Base-by-base conservation (phyloP, 495 filamentous ascomycete genomes). In the Lophium mytilinum region DNA sequence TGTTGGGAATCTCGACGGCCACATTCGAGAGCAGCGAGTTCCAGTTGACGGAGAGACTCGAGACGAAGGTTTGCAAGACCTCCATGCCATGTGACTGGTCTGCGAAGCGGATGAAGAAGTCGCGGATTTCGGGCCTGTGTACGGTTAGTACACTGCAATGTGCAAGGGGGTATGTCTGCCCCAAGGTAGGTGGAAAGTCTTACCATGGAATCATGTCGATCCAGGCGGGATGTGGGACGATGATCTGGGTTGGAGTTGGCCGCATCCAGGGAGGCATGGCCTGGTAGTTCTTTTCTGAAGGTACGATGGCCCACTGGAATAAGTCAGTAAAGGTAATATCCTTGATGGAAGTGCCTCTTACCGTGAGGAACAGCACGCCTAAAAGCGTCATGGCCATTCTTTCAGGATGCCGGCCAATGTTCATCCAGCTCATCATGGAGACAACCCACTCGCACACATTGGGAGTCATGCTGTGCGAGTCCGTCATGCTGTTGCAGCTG, bases 201-300 rank as follows among this genome's bases (percentile, higher is more conserved):
- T 39, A 56, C 53, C 53, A 56, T 21, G 53, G 41, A 14, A 56
- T 9, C 17, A 56, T 49, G 34, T 56, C 42, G 17, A 56, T 56
- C 53, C 53, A 56, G n/a, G 24, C 41, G 24, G 53, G 41, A 56
- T 56, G 53, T 3, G 53, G 53, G 1, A 49, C 42, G 19, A 47
- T 35, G 12, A 19, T 47, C 30, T 56, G 53, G 15, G n/a, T 36
- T 3, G 53, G 53, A 36, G 53, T 56, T 14, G 53, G 53, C 18
- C 37, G 33, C 53, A 56, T 56, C 24, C 53, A 56, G 7, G 48
- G 41, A 14, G 53, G 53, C 5, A 56, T 10, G 37, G 14, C 34
- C 30, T 56, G 24, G 42, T 48, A 56, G 30, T 37, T 17, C n/a
- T 56, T 41, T 10, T 33, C 12, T 10, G 41, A 33, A 17, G 53